Percentiles rank a stretch among this genome's conserved stretches.
These are phyloP conservation scores for Moelleriella libera DNA, from an alignment of 2,329 filamentous ascomycete genomes.

Conservation along the genomic window DNA sequence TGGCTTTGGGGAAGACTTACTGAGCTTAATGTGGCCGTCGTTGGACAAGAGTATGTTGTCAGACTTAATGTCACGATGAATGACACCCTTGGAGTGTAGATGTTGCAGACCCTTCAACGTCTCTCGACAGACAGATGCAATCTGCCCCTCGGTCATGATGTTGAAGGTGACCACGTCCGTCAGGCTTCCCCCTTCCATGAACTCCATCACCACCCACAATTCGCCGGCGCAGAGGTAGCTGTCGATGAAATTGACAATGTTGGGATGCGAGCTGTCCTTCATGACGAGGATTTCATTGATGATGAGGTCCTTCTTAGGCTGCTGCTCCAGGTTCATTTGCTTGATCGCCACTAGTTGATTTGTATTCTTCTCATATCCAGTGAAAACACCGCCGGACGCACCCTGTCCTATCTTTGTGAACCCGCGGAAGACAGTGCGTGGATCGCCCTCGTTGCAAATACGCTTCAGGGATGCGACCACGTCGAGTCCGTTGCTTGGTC, in stretches of 20 bases:
- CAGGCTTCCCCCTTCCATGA: slow-evolving; percentile 95
- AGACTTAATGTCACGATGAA: slow-evolving; percentile 97
- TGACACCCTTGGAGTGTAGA: slow-evolving; percentile 92
- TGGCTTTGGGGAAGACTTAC: slow-evolving; percentile 36
- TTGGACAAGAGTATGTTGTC: slow-evolving; percentile 92
- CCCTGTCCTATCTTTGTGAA: slow-evolving; percentile 95
- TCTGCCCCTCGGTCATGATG: slow-evolving; percentile 97
- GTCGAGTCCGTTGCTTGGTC: slow-evolving; percentile 70
- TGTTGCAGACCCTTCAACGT: slow-evolving; percentile 86
- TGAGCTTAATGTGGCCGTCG: slow-evolving; percentile 94
- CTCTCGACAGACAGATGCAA: slow-evolving; percentile 89
- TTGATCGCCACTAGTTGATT: slow-evolving; percentile 94
- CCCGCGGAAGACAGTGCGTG: slow-evolving; percentile 71
- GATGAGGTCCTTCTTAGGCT: slow-evolving; percentile 97
- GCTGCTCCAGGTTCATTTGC: slow-evolving; percentile 98
- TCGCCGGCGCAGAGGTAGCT: slow-evolving; percentile 84
- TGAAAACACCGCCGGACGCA: slow-evolving; percentile 90
- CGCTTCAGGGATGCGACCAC: slow-evolving; percentile 71
- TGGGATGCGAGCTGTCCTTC: slow-evolving; percentile 97
- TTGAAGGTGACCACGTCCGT: slow-evolving; percentile 99
- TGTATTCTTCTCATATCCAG: slow-evolving; percentile 69
- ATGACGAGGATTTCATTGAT: slow-evolving; percentile 99
- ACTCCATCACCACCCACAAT: slow-evolving; percentile 99
- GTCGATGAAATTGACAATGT: slow-evolving; percentile 99
- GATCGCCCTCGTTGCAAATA: slow-evolving; percentile 84